Evolutionary conservation across 306 rosid species (phyloP).

Genomic region (Fagus crenata): DNA sequence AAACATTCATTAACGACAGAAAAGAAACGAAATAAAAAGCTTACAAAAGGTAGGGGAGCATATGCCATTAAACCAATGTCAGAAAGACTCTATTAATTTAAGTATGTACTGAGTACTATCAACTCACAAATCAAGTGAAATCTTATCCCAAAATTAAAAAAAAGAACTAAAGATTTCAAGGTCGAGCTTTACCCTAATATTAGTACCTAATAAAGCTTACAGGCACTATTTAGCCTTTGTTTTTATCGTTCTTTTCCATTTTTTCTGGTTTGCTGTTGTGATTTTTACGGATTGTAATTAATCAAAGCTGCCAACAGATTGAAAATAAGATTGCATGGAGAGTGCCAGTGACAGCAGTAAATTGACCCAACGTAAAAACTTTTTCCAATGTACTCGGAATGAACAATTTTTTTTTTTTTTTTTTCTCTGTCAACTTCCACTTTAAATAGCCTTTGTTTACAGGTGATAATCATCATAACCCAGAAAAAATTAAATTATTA

Average conservation of each 20-base stretch:
- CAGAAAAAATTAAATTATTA: too few species aligned
- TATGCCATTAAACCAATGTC: too few species aligned
- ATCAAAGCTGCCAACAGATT: conserved; percentile 50
- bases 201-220: too few species aligned
- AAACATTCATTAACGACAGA: too few species aligned
- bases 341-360: conserved; percentile 31
- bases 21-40: too few species aligned
- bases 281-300: conserved; percentile 33
- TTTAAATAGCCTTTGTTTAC: not conserved
- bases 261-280: conserved; percentile 39
- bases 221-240: not conserved
- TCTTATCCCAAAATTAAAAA: too few species aligned
- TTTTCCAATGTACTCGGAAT: conserved; percentile 2
- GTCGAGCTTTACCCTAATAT: too few species aligned
- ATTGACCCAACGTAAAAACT: conserved; percentile 33
- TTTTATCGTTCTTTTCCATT: conserved; percentile 38
- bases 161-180: too few species aligned
- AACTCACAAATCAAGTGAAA: too few species aligned
- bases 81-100: too few species aligned
- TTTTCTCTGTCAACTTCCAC: not conserved
- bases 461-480: not conserved
- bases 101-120: too few species aligned
- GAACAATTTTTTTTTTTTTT: not conserved
- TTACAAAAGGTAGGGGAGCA: too few species aligned
- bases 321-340: conserved; percentile 35